A percentile compares a stretch with the other conserved stretches of the same genome.
Evolutionary conservation across 1,284 basidiomycete genomes (phyloP).

Genomic region (Apiotrichum veenhuisii): DNA sequence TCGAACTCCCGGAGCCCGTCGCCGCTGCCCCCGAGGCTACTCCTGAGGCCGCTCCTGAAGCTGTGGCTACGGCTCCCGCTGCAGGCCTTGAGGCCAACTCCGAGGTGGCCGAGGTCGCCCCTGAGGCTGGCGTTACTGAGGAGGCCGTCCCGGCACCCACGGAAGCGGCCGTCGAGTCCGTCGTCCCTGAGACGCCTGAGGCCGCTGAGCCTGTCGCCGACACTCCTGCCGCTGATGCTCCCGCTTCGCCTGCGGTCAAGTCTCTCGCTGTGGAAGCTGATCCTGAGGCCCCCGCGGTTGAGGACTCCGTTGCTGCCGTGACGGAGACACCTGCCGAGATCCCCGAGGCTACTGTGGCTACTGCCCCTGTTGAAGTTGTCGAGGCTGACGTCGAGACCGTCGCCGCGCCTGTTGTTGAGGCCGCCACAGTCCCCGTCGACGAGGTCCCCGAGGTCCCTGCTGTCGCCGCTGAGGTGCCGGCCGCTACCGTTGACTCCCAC

Average conservation of each 20-base stretch:
- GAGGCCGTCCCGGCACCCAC: neutral
- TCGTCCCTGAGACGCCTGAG: no score
- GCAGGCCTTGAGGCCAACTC: no score
- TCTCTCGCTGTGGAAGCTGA: neutral
- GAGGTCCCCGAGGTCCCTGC: neutral
- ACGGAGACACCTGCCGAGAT: neutral
- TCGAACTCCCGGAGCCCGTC: no score
- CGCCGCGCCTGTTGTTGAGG: neutral
- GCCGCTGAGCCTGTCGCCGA: neutral
- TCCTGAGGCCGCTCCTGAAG: neutral
- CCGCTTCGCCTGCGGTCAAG: neutral
- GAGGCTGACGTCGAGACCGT: neutral
- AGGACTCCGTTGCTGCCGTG: neutral
- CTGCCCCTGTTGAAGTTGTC: neutral
- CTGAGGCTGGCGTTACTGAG: neutral
- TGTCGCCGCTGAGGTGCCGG: neutral
- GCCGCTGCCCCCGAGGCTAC: no score
- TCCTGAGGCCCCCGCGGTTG: no score
- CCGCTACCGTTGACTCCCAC: neutral
- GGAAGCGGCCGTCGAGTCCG: neutral
- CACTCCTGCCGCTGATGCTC: neutral
- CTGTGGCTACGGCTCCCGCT: no score
- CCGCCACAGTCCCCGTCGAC: neutral
- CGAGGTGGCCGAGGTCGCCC: no score
- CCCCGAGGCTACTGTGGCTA: neutral